Percentiles rank a stretch among this genome's conserved stretches.
phyloP scores from a whole-genome alignment of 768 basidiomycete genomes.

The Amanita exitialis region DNA sequence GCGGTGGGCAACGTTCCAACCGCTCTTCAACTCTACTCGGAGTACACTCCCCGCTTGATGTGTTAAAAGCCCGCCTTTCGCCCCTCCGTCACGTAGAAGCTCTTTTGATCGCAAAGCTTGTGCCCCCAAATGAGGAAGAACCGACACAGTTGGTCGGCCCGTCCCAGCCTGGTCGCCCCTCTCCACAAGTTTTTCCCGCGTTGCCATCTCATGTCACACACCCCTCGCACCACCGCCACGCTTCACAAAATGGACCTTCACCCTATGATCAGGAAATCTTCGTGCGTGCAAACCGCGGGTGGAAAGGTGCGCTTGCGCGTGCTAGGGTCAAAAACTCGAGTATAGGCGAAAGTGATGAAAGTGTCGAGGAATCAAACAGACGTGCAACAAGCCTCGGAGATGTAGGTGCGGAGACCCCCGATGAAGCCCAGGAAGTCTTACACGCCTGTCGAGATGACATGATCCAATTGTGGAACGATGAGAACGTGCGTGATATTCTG shows the following conservation, averaged over 20 bases:
- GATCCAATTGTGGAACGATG: conserved; percentile 58
- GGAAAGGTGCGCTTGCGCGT: conserved; percentile 50
- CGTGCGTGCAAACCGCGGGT: conserved; percentile 53
- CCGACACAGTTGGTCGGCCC: conserved; percentile 29
- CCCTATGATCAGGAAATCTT: conserved; percentile 41
- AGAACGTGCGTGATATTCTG: conserved; percentile 45
- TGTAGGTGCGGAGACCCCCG: conserved; percentile 34
- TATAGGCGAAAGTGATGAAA: conserved; percentile 15
- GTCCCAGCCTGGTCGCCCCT: background rate
- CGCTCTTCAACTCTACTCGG: conserved; percentile 16
- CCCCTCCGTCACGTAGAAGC: conserved; percentile 65
- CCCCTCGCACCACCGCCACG: conserved; percentile 8
- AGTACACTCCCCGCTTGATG: conserved; percentile 32
- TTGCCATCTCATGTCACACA: background rate
- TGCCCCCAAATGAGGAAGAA: conserved; percentile 57
- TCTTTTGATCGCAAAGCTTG: conserved; percentile 58
- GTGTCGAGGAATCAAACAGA: conserved; percentile 11
- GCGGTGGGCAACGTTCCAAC: conserved; percentile 8
- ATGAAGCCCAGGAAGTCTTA: conserved; percentile 53
- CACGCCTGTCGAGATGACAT: conserved; percentile 54
- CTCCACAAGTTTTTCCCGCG: background rate
- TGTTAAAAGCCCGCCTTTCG: conserved; percentile 48
- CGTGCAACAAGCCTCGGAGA: conserved; percentile 35
- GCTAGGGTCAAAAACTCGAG: conserved; percentile 26
- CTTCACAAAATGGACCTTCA: conserved; percentile 7